Conservation (phyloP, 352 stramenopile genomes). For the Globisporangium carolinianum region DNA sequence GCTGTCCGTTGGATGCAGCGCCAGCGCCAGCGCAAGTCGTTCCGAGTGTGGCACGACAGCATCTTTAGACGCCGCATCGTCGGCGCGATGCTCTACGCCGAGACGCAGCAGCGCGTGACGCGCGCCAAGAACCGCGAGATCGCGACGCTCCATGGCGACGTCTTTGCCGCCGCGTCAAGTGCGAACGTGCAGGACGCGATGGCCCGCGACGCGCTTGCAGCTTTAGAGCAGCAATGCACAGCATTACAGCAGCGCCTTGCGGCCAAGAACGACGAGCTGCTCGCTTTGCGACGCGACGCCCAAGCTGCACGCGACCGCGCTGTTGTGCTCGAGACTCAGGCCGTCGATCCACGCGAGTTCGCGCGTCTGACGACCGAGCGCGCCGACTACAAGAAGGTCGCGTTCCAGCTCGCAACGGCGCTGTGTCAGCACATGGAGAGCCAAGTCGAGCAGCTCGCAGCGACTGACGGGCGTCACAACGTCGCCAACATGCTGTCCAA, state of each 20-base stretch:
- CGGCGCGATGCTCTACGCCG: slow-evolving; percentile 68
- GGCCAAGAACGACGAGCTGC: slow-evolving; percentile 50
- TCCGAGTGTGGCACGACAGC: slow-evolving; percentile 44
- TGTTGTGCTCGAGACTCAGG: slow-evolving; percentile 32
- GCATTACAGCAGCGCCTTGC: slow-evolving; percentile 21
- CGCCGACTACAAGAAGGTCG: slow-evolving; percentile 64
- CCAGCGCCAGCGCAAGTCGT: slow-evolving; percentile 29
- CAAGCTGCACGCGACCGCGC: slow-evolving; percentile 24
- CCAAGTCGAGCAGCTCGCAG: slow-evolving; percentile 50
- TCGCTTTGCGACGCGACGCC: slow-evolving; percentile 41
- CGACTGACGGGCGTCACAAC: slow-evolving; percentile 60
- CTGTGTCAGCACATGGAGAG: slow-evolving; percentile 44
- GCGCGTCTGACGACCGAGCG: slow-evolving; percentile 47
- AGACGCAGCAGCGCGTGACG: slow-evolving; percentile 44
- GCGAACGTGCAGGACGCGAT: slow-evolving; percentile 29
- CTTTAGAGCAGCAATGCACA: slow-evolving; percentile 26
- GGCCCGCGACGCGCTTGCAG: slow-evolving; percentile 29
- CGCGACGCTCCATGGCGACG: slow-evolving; percentile 48
- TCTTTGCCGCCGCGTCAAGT: slow-evolving; percentile 32
- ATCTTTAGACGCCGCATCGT: slow-evolving; percentile 53
- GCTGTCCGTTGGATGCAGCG: slow-evolving; percentile 16
- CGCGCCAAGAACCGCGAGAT: slow-evolving; percentile 37
- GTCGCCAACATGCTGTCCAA: slow-evolving; percentile 53
- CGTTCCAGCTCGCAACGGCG: slow-evolving; percentile 44
- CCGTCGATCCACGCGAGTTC: slow-evolving; percentile 46